These are phyloP conservation scores for Thermoascus crustaceus DNA, from an alignment of 2,329 filamentous ascomycete species.

Conservation along the genomic window DNA sequence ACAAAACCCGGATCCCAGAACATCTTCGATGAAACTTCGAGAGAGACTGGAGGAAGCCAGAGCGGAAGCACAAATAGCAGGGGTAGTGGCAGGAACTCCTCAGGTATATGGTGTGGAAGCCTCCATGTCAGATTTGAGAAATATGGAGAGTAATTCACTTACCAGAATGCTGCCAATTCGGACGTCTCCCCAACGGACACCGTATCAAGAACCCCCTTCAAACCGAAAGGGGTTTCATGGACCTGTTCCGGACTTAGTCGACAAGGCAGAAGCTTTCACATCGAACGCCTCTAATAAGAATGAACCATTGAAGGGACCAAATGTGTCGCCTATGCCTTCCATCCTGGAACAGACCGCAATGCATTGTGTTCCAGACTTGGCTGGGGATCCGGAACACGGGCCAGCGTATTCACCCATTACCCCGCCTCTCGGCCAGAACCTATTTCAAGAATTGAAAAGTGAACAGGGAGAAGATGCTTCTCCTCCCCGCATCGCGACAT, in stretches of 20 bases:
- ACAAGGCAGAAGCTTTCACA: not conserved
- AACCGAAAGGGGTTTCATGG: not conserved
- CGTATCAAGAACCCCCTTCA: not conserved
- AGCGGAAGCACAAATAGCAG: constrained; percentile 6
- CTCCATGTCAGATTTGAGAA: not conserved
- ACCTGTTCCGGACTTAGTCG: not conserved
- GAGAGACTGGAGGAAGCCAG: constrained; percentile 10
- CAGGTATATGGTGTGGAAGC: not conserved
- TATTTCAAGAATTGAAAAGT: not conserved
- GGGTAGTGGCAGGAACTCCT: not conserved
- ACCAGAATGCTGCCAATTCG: not conserved
- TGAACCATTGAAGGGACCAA: not conserved
- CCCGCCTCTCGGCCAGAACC: not conserved
- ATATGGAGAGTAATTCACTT: not conserved
- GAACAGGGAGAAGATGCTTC: not conserved
- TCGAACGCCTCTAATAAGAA: not conserved
- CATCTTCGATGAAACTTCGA: constrained; percentile 9
- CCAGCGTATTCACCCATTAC: constrained; percentile 2
- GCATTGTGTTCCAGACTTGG: not conserved
- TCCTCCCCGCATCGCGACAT: not conserved
- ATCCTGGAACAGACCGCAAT: not conserved
- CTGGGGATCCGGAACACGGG: not conserved
- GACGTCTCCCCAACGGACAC: not conserved
- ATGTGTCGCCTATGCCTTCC: not conserved
- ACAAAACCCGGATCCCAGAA: constrained; percentile 1